These are phyloP conservation scores for Melanogaster broomeanus DNA, from an alignment of 768 basidiomycete genomes.

Conservation along the genomic window DNA sequence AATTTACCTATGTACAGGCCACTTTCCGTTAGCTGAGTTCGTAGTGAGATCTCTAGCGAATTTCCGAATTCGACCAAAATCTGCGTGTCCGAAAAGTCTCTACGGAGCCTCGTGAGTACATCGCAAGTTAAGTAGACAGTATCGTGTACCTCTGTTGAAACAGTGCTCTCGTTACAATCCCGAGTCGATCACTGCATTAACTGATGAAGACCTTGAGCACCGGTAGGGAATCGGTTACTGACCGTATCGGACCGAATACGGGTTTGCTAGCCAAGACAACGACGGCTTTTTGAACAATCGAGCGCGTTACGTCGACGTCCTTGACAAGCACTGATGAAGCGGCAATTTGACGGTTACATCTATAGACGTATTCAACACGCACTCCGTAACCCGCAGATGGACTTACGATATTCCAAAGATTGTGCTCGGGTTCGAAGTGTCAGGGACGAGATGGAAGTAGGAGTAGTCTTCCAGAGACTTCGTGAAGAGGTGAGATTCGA, in stretches of 20 bases:
- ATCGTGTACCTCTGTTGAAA: constrained; percentile 74
- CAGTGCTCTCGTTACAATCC: constrained; percentile 89
- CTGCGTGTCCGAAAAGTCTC: constrained; percentile 84
- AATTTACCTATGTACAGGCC: constrained; percentile 90
- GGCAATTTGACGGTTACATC: constrained; percentile 94
- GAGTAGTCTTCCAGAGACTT: constrained; percentile 80
- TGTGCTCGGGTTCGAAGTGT: constrained; percentile 70
- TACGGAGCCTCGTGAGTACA: constrained; percentile 22
- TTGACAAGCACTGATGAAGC: constrained; percentile 76
- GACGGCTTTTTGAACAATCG: constrained; percentile 96
- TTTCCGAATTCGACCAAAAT: constrained; percentile 88
- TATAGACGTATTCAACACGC: constrained; percentile 28
- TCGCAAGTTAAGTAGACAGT: background rate
- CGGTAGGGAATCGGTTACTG: constrained; percentile 3
- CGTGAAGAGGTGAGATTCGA: constrained; percentile 7
- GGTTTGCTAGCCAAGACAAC: constrained; percentile 91
- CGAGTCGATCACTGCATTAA: constrained; percentile 77
- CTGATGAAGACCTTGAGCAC: constrained; percentile 2
- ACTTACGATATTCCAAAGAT: constrained; percentile 92
- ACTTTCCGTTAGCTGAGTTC: constrained; percentile 85
- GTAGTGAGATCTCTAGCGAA: constrained; percentile 74
- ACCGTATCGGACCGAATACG: constrained; percentile 93
- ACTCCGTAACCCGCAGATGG: background rate
- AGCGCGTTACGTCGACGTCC: constrained; percentile 86
- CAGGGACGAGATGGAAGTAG: constrained; percentile 89